A percentile compares a stretch with the other conserved stretches of the same genome.
Conservation (phyloP, 345 rosid species). For the Salix viminalis region DNA sequence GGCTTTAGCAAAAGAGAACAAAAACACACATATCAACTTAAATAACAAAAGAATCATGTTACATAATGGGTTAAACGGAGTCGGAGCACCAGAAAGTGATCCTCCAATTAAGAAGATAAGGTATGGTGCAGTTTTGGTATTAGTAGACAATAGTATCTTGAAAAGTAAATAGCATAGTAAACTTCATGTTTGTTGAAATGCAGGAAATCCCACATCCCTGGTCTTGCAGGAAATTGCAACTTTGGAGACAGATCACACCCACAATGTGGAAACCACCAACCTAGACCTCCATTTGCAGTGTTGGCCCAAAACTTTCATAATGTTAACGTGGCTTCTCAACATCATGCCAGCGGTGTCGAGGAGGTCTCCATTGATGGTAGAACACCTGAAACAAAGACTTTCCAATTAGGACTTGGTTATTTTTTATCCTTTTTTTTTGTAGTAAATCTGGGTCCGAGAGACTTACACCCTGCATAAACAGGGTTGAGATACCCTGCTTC, state of each 20-base stretch:
- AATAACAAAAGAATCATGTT: slow-evolving; percentile 68
- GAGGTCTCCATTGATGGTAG: slow-evolving; percentile 48
- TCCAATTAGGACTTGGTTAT: neutral
- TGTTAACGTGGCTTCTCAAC: slow-evolving; percentile 24
- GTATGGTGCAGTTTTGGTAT: slow-evolving; percentile 25
- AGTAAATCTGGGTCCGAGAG: neutral
- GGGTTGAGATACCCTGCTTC: neutral
- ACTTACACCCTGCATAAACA: neutral
- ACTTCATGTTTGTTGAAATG: slow-evolving; percentile 9
- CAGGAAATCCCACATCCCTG: slow-evolving; percentile 70
- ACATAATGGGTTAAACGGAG: slow-evolving; percentile 36
- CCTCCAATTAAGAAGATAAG: slow-evolving; percentile 53
- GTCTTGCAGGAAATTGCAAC: slow-evolving; percentile 37
- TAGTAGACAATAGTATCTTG: neutral
- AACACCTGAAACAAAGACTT: neutral
- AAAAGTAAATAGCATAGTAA: neutral
- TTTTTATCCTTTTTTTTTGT: neutral
- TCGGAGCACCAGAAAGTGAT: slow-evolving; percentile 37
- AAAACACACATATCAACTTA: slow-evolving; percentile 41
- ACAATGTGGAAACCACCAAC: slow-evolving; percentile 43
- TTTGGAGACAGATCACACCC: slow-evolving; percentile 51
- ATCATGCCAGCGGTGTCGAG: slow-evolving; percentile 27
- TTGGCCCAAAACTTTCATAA: slow-evolving; percentile 47
- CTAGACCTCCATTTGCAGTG: slow-evolving; percentile 59
- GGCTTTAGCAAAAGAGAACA: slow-evolving; percentile 79